These are phyloP conservation scores for Starmera dryadoides DNA, from an alignment of 805 yeast genomes.

Conservation along the genomic window DNA sequence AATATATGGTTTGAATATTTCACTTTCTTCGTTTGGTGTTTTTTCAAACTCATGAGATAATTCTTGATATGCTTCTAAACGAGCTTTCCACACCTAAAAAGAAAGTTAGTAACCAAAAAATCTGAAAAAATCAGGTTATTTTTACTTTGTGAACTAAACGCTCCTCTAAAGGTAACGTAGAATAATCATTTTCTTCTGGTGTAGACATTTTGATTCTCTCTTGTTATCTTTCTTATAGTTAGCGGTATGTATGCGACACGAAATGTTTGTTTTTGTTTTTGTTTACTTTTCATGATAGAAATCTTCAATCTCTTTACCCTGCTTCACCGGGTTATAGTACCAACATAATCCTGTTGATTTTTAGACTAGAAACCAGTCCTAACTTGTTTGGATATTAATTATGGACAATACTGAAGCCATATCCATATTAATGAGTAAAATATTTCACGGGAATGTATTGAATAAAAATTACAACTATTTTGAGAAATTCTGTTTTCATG, in stretches of 20 bases:
- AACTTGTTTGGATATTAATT: too few species aligned
- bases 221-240: too few species aligned
- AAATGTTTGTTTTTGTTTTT: neutral
- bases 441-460: too few species aligned
- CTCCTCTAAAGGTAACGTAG: constrained; percentile 57
- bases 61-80: constrained; percentile 74
- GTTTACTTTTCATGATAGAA: neutral
- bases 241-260: neutral
- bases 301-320: neutral
- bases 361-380: too few species aligned
- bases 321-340: neutral
- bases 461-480: too few species aligned
- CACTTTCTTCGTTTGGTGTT: constrained; percentile 50
- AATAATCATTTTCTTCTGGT: constrained; percentile 52
- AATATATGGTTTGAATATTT: constrained; percentile 43
- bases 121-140: constrained; percentile 1
- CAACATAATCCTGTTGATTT: too few species aligned
- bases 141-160: constrained; percentile 56
- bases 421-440: too few species aligned
- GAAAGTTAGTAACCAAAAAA: neutral
- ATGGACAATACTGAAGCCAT: too few species aligned
- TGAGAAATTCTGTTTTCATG: too few species aligned
- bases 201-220: neutral
- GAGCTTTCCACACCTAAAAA: constrained; percentile 64
- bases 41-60: constrained; percentile 41